Percentiles rank a stretch among this genome's conserved stretches.
These are phyloP conservation scores for Geotrichum reessii DNA, from an alignment of 1,139 yeast genomes.

Conservation along the genomic window DNA sequence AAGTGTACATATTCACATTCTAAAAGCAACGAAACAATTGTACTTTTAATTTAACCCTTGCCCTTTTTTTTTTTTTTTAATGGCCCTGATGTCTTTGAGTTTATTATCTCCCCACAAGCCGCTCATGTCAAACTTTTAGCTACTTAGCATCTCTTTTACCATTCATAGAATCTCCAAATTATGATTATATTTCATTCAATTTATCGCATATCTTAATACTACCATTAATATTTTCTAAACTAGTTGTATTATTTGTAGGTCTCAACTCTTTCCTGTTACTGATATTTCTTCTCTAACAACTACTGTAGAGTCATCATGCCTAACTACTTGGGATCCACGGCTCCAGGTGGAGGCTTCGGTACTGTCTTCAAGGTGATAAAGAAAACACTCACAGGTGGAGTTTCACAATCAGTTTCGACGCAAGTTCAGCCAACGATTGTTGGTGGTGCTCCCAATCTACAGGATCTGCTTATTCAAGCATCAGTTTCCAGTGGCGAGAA, in stretches of 20 bases:
- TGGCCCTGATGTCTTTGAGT: neutral
- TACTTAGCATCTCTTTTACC: neutral
- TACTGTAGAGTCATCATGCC: neutral
- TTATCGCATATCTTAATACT: neutral
- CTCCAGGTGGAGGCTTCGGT: slow-evolving; percentile 4
- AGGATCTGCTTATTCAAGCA: slow-evolving; percentile 41
- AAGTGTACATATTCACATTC: no score
- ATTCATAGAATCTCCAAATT: neutral
- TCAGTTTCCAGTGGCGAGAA: slow-evolving; percentile 37
- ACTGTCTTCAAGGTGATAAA: slow-evolving; percentile 34
- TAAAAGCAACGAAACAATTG: neutral
- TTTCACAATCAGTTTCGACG: slow-evolving; percentile 28
- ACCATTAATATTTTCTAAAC: neutral
- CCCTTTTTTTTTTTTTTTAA: neutral
- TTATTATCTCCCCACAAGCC: neutral
- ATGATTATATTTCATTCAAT: neutral
- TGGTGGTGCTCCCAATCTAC: slow-evolving; percentile 55
- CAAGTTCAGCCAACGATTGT: slow-evolving; percentile 53
- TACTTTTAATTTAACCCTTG: neutral
- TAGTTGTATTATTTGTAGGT: neutral
- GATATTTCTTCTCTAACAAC: neutral
- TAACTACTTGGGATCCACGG: neutral
- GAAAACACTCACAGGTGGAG: slow-evolving; percentile 44
- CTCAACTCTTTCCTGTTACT: neutral
- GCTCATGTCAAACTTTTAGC: neutral